These are phyloP conservation scores for Solanum peruvianum DNA, from an alignment of 257 asterid species.

Conservation along the genomic window DNA sequence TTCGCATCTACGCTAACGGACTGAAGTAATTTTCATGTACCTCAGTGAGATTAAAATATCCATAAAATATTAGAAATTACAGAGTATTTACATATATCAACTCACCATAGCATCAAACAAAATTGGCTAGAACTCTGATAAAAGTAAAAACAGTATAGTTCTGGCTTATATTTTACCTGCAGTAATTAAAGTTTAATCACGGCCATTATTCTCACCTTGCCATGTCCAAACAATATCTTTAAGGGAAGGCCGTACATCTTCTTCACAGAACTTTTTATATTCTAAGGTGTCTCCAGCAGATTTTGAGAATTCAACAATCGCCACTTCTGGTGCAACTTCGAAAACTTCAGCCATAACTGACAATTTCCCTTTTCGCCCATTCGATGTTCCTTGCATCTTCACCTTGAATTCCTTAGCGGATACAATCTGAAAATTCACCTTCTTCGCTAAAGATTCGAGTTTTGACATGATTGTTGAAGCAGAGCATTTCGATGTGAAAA, in stretches of 20 bases:
- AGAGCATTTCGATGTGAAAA: constrained; percentile 60
- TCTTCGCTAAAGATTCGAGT: constrained; percentile 53
- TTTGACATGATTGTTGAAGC: constrained; percentile 34
- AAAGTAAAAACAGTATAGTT: not conserved
- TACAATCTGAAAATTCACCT: constrained; percentile 27
- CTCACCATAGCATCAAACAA: not conserved
- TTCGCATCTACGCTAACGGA: not conserved
- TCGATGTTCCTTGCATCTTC: constrained; percentile 52
- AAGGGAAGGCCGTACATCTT: constrained; percentile 64
- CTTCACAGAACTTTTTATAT: constrained; percentile 64
- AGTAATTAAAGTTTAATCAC: constrained; percentile 1
- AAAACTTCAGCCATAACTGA: constrained; percentile 59
- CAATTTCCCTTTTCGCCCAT: constrained; percentile 65
- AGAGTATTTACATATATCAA: not conserved
- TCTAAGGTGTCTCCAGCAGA: constrained; percentile 76
- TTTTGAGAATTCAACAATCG: constrained; percentile 72
- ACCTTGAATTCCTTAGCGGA: constrained; percentile 43
- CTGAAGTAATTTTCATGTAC: not conserved
- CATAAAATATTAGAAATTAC: not conserved
- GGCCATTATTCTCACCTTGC: constrained; percentile 61
- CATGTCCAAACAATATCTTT: constrained; percentile 92
- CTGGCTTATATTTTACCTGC: not conserved
- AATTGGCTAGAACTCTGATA: not conserved
- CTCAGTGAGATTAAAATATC: not conserved
- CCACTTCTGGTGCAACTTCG: constrained; percentile 78